These are phyloP conservation scores for Calonectria crousiana DNA, from an alignment of 2,329 filamentous ascomycete genomes.

Conservation along the genomic window DNA sequence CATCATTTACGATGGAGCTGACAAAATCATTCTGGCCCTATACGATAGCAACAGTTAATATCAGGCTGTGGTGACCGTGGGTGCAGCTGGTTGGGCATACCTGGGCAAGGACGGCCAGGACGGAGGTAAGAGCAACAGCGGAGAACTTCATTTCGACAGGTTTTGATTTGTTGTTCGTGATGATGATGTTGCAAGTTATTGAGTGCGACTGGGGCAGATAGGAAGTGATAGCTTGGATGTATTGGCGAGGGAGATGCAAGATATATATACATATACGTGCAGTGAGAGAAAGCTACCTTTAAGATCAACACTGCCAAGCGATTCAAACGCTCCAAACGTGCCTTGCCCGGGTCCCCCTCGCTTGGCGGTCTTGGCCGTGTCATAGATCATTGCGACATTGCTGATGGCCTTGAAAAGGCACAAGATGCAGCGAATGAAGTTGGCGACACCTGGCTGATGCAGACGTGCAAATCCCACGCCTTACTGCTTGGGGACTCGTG, in stretches of 20 bases:
- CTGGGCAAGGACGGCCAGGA: not conserved
- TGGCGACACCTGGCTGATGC: not conserved
- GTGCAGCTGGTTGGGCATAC: not conserved
- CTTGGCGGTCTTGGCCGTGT: not conserved
- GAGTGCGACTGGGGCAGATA: not conserved
- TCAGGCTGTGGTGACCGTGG: not conserved
- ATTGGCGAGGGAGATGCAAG: not conserved
- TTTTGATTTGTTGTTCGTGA: not conserved
- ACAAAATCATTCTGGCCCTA: not conserved
- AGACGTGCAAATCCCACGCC: not conserved
- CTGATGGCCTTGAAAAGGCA: not conserved
- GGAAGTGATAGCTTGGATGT: too few species aligned
- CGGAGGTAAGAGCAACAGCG: not conserved
- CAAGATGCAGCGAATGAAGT: not conserved
- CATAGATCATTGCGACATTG: not conserved
- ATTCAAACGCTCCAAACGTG: not conserved
- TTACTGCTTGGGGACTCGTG: not conserved
- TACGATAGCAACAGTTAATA: not conserved
- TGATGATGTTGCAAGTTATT: not conserved
- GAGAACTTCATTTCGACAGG: conserved; percentile 14
- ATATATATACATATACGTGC: not conserved
- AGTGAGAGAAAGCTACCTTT: not conserved
- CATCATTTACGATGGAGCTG: not conserved
- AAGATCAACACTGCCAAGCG: not conserved
- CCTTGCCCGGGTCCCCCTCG: not conserved